phyloP scores from a whole-genome alignment of 345 rosid species.

The Moringa oleifera region DNA sequence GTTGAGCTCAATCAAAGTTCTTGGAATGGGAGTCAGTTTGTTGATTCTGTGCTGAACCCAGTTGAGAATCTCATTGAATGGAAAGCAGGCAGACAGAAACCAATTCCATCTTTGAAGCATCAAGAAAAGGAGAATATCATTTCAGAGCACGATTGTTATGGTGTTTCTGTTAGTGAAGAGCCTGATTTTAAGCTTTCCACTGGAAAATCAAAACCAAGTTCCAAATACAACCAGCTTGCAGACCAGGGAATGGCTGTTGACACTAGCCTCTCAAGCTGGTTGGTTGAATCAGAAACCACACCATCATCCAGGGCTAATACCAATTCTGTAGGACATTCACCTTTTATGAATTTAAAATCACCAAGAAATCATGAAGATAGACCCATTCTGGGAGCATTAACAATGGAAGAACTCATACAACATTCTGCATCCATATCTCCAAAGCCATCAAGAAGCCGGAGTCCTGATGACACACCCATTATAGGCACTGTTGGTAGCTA shows the following conservation, averaged over 20 bases:
- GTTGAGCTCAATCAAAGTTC: conserved; percentile 14
- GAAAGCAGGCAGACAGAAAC: conserved; percentile 36
- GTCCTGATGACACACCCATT: conserved; percentile 34
- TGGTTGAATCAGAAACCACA: conserved; percentile 38
- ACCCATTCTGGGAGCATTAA: conserved; percentile 35
- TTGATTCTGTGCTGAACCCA: conserved; percentile 44
- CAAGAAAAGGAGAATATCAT: conserved; percentile 42
- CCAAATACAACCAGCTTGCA: conserved; percentile 13
- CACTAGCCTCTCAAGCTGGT: conserved; percentile 65
- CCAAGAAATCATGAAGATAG: conserved; percentile 27
- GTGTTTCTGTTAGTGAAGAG: conserved; percentile 14
- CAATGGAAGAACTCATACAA: conserved; percentile 32
- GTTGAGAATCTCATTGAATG: conserved; percentile 41
- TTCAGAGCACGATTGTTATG: conserved; percentile 13
- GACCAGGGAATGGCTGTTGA: conserved; percentile 44
- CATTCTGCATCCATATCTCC: conserved; percentile 31
- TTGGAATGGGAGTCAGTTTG: conserved; percentile 24
- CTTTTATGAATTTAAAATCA: conserved; percentile 22
- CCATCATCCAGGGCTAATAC: conserved; percentile 28
- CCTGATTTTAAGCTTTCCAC: conserved; percentile 14
- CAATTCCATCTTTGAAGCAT: conserved; percentile 20
- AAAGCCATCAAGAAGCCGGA: conserved; percentile 21
- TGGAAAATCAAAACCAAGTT: conserved; percentile 2
- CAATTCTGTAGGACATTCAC: conserved; percentile 34
- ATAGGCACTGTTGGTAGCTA: conserved; percentile 61